Evolutionary conservation across 768 basidiomycete species (phyloP).

Genomic region (Hygrocybe coccinea): DNA sequence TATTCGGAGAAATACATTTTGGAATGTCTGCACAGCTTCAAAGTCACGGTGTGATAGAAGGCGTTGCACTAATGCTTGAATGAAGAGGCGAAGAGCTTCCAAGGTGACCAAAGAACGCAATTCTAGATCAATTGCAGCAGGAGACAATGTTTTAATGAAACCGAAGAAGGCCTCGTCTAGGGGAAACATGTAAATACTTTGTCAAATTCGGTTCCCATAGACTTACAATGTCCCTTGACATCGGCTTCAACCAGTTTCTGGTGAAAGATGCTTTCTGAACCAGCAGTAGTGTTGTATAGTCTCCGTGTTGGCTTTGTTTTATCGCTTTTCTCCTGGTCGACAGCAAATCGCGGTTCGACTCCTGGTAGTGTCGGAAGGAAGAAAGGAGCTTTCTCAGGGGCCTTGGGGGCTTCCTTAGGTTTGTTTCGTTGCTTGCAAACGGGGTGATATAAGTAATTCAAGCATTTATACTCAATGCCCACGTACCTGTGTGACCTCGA

Average conservation of each 20-base stretch:
- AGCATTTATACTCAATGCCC: neutral
- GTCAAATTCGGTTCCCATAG: neutral
- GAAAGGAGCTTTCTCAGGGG: conserved; percentile 93
- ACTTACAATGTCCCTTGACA: conserved; percentile 64
- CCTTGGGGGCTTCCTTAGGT: conserved; percentile 92
- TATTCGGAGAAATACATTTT: conserved; percentile 76
- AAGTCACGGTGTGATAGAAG: conserved; percentile 82
- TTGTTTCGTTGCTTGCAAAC: conserved; percentile 80
- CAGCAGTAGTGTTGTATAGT: conserved; percentile 48
- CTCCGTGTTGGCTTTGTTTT: conserved; percentile 45
- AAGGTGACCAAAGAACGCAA: conserved; percentile 71
- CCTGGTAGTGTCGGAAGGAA: conserved; percentile 92
- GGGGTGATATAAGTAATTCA: neutral
- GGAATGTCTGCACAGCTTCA: conserved; percentile 87
- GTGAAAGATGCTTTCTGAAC: conserved; percentile 64
- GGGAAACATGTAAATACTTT: conserved; percentile 3
- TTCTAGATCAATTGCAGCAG: conserved; percentile 88
- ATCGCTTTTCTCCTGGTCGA: conserved; percentile 38
- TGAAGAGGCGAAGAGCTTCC: conserved; percentile 60
- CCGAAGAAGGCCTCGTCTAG: conserved; percentile 79
- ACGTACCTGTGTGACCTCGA: conserved; percentile 86
- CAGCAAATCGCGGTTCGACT: conserved; percentile 75
- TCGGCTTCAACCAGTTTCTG: conserved; percentile 56
- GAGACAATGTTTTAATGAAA: conserved; percentile 80
- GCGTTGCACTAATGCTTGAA: conserved; percentile 67